These are phyloP conservation scores for Leucocoprinus birnbaumii DNA, from an alignment of 768 basidiomycete species.

Conservation along the genomic window DNA sequence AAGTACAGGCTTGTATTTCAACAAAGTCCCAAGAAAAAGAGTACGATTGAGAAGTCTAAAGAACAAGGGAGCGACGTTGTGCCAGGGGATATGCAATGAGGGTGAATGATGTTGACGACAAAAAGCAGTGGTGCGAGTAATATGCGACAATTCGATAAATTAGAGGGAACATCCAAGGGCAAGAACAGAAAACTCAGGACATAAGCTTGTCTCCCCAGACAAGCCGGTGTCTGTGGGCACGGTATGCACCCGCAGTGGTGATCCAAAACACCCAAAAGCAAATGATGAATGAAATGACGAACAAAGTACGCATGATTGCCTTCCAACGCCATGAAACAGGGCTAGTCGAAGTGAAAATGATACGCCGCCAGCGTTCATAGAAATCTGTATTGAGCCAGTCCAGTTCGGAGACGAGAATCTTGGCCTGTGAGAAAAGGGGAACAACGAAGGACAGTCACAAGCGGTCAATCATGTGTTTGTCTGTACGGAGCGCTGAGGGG, in stretches of 20 bases:
- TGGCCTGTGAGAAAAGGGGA: slow-evolving; percentile 43
- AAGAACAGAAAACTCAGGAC: slow-evolving; percentile 40
- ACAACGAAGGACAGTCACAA: slow-evolving; percentile 3
- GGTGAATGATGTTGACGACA: background rate
- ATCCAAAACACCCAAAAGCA: slow-evolving; percentile 62
- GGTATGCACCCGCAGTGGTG: slow-evolving; percentile 61
- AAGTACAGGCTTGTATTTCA: background rate
- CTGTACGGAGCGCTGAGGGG: slow-evolving; percentile 10
- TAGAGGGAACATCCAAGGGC: background rate
- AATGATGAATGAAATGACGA: slow-evolving; percentile 52
- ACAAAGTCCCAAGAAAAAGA: background rate
- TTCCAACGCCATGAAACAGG: slow-evolving; percentile 78
- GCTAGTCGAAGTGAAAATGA: slow-evolving; percentile 69
- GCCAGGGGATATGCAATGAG: background rate
- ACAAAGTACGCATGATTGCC: slow-evolving; percentile 54
- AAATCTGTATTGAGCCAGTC: slow-evolving; percentile 79
- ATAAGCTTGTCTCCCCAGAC: slow-evolving; percentile 81
- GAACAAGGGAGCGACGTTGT: background rate
- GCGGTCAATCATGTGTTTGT: background rate
- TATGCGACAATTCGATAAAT: slow-evolving; percentile 3
- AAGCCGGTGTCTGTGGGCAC: slow-evolving; percentile 70
- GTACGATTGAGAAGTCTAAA: slow-evolving; percentile 1
- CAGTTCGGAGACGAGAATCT: slow-evolving; percentile 58
- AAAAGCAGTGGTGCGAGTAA: background rate
- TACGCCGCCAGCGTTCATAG: slow-evolving; percentile 70